Base-by-base conservation (phyloP, 2,329 filamentous ascomycete genomes). In the Teratosphaeria destructans region DNA sequence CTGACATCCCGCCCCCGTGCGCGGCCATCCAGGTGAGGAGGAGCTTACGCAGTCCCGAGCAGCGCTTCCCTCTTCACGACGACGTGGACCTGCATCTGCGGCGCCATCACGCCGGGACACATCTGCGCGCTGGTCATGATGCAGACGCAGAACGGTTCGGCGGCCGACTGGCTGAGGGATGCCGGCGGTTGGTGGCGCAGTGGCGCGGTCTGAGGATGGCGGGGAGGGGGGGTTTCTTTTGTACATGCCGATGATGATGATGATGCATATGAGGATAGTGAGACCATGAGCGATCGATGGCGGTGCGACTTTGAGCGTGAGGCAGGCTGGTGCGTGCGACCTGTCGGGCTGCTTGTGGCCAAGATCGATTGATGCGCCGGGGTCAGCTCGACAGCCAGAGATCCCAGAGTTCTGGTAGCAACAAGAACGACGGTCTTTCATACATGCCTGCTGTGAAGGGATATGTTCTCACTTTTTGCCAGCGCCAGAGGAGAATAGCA, bases 81-180 rank as follows among this genome's bases (percentile, higher is more conserved):
- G 2, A 39, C 57, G 49, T 69, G 68, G 68, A 37, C 61, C 29
- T 70, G 68, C 54, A 61, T 69, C 27, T 70, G 68, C 61, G 67
- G 68, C 7, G 61, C 60, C 0, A n/a, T 54, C 12, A 29, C 57
- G 4, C 26, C 39, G 5, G 66, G 65, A 3, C 68, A 70, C 54
- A 52, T n/a, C 29, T 70, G 68, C 49, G 49, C 35, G 16, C 56
- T 58, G 1, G 62, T 23, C 23, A 23, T 63, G 54, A 56, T 61
- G 60, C 16, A 34, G 35, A 52, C 23, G 37, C 19, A 5, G 26
- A 11, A 16, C n/a, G 16, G 26, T 8, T 16, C 37, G 5, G 19
- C 8, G 5, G 43, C 5, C 5, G 3, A 14, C 12, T 56, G 39
- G 35, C 39, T 32, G 54, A 47, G 57, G 5, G 59, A 58, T 49